Evolutionary conservation across 495 filamentous ascomycete genomes (phyloP).

Genomic region (Annulohypoxylon nitens): DNA sequence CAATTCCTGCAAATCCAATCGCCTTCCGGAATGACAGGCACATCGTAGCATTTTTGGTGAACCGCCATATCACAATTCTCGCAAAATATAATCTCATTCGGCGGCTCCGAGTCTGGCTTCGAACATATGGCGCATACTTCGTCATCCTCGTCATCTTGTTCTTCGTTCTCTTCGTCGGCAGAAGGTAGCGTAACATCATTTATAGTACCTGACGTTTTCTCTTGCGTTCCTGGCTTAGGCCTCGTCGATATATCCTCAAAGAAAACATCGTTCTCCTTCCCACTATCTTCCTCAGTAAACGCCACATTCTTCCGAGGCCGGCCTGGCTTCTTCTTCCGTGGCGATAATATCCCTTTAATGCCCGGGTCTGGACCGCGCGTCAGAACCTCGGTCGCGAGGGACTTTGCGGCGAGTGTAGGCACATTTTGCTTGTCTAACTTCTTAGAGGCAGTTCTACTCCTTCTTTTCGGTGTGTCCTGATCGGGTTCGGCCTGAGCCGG

Average conservation of each 20-base stretch:
- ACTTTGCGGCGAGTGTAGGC: conserved; percentile 12
- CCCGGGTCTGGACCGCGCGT: conserved; percentile 17
- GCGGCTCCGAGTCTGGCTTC: conserved; percentile 61
- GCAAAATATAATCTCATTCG: conserved; percentile 86
- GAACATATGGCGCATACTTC: conserved; percentile 62
- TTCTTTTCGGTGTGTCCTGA: conserved; percentile 43
- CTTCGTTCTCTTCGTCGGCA: conserved; percentile 40
- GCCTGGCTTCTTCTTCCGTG: conserved; percentile 49
- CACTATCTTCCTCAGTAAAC: conserved; percentile 49
- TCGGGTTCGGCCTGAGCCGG: conserved; percentile 13
- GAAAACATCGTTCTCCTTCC: conserved; percentile 47
- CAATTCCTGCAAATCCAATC: conserved; percentile 93
- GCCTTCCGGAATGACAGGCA: conserved; percentile 86
- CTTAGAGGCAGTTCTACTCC: conserved; percentile 42
- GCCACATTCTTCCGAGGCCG: conserved; percentile 57
- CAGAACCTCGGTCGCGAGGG: conserved; percentile 15
- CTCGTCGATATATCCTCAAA: conserved; percentile 49
- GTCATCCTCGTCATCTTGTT: conserved; percentile 55
- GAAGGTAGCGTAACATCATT: conserved; percentile 24
- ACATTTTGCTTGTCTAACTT: conserved; percentile 7
- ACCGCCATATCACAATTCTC: conserved; percentile 89
- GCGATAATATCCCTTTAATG: conserved; percentile 59
- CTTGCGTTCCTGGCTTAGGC: conserved; percentile 8
- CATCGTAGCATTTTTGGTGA: conserved; percentile 89
- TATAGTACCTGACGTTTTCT: conserved; percentile 17